phyloP scores from a whole-genome alignment of 208 protist species.

The Sergeia podlipaevii region DNA sequence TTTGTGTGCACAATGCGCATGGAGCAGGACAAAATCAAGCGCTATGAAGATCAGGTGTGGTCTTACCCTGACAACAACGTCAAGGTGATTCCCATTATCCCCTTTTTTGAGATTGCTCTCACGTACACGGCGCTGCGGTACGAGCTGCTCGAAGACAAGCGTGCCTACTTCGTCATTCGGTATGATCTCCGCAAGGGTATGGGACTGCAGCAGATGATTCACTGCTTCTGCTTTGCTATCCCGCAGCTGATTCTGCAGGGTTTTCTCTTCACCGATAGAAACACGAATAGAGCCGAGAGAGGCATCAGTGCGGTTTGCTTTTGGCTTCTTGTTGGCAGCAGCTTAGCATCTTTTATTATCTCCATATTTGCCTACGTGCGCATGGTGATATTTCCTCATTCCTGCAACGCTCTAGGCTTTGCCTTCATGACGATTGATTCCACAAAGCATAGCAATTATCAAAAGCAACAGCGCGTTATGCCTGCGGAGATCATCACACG shows the following conservation, averaged over 20 bases:
- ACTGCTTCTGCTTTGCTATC: conserved; percentile 55
- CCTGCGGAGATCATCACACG: conserved; percentile 20
- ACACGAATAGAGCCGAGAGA: background rate
- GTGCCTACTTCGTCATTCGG: conserved; percentile 73
- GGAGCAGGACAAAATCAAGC: conserved; percentile 59
- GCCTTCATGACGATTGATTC: conserved; percentile 33
- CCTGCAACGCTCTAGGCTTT: conserved; percentile 70
- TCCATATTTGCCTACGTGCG: conserved; percentile 53
- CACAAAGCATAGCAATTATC: background rate
- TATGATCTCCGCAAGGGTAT: conserved; percentile 79
- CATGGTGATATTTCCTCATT: conserved; percentile 52
- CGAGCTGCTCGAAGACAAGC: conserved; percentile 32
- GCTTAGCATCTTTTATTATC: conserved; percentile 38
- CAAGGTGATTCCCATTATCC: conserved; percentile 65
- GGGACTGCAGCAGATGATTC: conserved; percentile 45
- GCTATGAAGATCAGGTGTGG: conserved; percentile 64
- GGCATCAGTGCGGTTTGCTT: conserved; percentile 15
- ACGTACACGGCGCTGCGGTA: conserved; percentile 63
- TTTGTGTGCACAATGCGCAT: conserved; percentile 55
- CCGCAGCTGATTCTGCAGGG: conserved; percentile 75
- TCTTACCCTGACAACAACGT: conserved; percentile 67
- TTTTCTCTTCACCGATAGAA: conserved; percentile 39
- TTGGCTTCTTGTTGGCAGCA: conserved; percentile 32
- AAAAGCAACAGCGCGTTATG: conserved; percentile 2
- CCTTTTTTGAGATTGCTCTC: conserved; percentile 69